Base-by-base conservation (phyloP, 768 basidiomycete genomes). In the Boletus bicolor region DNA sequence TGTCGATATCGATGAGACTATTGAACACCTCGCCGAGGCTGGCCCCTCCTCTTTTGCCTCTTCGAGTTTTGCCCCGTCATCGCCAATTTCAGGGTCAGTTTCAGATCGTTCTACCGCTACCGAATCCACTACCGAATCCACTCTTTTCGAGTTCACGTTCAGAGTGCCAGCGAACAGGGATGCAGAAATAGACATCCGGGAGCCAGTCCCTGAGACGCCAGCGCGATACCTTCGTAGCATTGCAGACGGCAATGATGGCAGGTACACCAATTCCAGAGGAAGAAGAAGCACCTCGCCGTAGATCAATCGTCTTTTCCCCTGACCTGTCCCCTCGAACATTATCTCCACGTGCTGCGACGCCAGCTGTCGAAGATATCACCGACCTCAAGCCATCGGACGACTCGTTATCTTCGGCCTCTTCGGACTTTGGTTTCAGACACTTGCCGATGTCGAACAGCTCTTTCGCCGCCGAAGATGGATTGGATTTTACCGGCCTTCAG, bases 61-160 rank as follows among this genome's bases (percentile, higher is more conserved):
- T 12, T 41, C 57, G 11, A 21, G 28, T 17, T 32, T 48, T 37
- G 7, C 49, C 6, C 11, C 51, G 5, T 49, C 57, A 35, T 26
- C 53, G 11, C 44, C 55, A 39, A 43, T 36, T 42, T 7, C 42
- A 28, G 51, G 21, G 5, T 49, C 56, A 1, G 32, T 15, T 45
- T 50, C 55, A 4, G 51, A 44, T 48, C 44, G 2, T 49, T 63
- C 68, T n/a, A 60, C 53, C 12, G 53, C 42, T 4, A 5, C 50
- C 12, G 66, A 64, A 15, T 7, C 48, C 3, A 17, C 42, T 4
- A 5, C 50, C 12, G 66, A 64, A 15, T 7, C 48, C 3, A 17
- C 53, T 17, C 44, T 65, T 8, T 69, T 67, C 45, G 67, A 68
- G 43, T 68, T 68, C 42, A 69, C 68, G 1, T 68, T 68, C 53